A percentile compares a stretch with the other conserved stretches of the same genome.
Conservation (phyloP, 768 basidiomycete species). For the Hortiboletus flavorubellus region DNA sequence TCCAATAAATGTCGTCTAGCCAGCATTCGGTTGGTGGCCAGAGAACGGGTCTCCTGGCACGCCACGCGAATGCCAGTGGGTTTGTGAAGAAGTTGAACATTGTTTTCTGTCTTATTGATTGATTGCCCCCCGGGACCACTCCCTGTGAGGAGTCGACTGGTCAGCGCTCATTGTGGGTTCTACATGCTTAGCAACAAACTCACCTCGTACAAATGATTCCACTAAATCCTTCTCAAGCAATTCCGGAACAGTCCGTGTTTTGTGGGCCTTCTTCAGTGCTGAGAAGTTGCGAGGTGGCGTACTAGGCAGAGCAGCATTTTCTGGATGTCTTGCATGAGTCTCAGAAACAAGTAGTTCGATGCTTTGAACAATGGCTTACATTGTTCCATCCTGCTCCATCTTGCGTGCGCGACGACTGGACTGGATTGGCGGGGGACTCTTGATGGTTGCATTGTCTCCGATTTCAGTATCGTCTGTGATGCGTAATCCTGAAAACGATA, state of each 20-base stretch:
- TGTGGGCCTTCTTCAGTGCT: constrained; percentile 66
- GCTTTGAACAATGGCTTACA: constrained; percentile 24
- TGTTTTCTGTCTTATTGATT: constrained; percentile 91
- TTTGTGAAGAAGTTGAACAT: constrained; percentile 85
- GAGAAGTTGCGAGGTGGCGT: constrained; percentile 52
- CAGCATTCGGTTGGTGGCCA: constrained; percentile 71
- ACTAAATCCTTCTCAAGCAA: constrained; percentile 79
- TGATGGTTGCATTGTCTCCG: constrained; percentile 80
- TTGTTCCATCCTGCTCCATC: constrained; percentile 37
- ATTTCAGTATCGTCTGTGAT: constrained; percentile 82
- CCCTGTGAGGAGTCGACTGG: constrained; percentile 41
- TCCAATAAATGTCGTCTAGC: constrained; percentile 72
- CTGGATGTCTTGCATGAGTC: constrained; percentile 27
- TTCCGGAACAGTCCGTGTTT: constrained; percentile 59
- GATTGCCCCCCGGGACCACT: constrained; percentile 96
- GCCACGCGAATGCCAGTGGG: constrained; percentile 84
- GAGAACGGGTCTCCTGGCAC: constrained; percentile 86
- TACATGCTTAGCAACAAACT: constrained; percentile 14
- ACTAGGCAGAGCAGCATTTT: constrained; percentile 31
- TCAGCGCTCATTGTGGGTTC: background rate
- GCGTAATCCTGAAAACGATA: constrained; percentile 52
- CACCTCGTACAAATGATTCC: constrained; percentile 85
- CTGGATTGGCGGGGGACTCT: constrained; percentile 46
- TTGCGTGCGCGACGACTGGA: constrained; percentile 48
- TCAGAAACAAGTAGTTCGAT: constrained; percentile 30